Evolutionary conservation across 2,329 filamentous ascomycete species (phyloP).

Genomic region (Shiraia sp.): DNA sequence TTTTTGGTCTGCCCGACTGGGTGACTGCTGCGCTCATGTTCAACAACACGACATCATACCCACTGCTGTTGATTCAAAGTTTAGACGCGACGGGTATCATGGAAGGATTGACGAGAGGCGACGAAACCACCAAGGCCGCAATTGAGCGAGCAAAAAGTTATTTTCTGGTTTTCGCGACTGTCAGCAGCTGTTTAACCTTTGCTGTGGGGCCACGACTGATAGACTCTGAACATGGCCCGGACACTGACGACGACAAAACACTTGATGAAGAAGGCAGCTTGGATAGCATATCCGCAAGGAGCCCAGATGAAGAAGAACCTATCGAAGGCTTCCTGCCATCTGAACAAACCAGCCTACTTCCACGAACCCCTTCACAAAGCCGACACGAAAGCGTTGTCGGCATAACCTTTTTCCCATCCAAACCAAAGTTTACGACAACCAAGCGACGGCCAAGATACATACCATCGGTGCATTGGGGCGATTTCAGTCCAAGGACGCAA

Average conservation of each 20-base stretch:
- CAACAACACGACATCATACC: constrained; percentile 60
- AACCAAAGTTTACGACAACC: constrained; percentile 26
- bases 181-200: constrained; percentile 66
- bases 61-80: constrained; percentile 55
- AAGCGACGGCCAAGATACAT: constrained; percentile 32
- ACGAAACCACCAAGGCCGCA: constrained; percentile 50
- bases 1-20: constrained; percentile 57
- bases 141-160: constrained; percentile 66
- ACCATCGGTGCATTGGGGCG: constrained; percentile 22
- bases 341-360: constrained; percentile 22
- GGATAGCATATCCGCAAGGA: constrained; percentile 5
- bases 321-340: neutral
- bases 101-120: constrained; percentile 47
- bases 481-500: constrained; percentile 25
- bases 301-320: constrained; percentile 9
- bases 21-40: constrained; percentile 58
- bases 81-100: constrained; percentile 62
- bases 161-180: constrained; percentile 66
- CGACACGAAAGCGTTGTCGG: constrained; percentile 21
- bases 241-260: constrained; percentile 23
- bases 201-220: constrained; percentile 64
- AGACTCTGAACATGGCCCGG: constrained; percentile 45
- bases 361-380: neutral
- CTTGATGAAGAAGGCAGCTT: constrained; percentile 4
- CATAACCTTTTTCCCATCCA: constrained; percentile 38